Evolutionary conservation across 768 basidiomycete species (phyloP).

Genomic region (Antrodiella citrinella): DNA sequence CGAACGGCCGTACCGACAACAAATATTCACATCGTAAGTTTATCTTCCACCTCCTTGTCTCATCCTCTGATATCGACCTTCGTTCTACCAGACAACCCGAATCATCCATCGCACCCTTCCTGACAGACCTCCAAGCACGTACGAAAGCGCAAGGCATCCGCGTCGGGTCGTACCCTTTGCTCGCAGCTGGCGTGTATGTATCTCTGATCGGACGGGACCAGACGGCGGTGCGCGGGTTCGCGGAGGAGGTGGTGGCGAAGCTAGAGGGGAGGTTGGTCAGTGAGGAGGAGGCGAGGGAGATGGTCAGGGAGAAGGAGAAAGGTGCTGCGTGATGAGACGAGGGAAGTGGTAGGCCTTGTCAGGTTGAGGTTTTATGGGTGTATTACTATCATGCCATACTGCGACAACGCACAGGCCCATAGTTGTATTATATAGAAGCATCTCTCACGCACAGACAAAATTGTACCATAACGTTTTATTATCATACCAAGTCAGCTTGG

Average conservation of each 20-base stretch:
- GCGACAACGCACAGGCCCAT: no score
- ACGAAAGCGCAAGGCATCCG: constrained; percentile 70
- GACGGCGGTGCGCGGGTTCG: constrained; percentile 44
- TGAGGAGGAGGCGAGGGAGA: constrained; percentile 56
- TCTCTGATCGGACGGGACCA: constrained; percentile 44
- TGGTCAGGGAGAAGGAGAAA: constrained; percentile 28
- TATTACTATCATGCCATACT: no score
- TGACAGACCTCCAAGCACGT: constrained; percentile 69
- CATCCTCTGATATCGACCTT: neutral
- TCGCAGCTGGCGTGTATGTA: constrained; percentile 55
- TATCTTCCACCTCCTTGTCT: constrained; percentile 10
- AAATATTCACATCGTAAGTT: constrained; percentile 74
- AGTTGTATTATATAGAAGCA: no score
- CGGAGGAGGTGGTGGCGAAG: constrained; percentile 53
- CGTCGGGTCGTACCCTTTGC: constrained; percentile 70
- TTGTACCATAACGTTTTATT: no score
- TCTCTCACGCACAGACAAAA: no score
- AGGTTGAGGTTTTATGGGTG: no score
- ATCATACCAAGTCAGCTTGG: neutral
- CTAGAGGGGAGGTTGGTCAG: constrained; percentile 50
- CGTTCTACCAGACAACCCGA: constrained; percentile 52
- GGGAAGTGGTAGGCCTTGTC: no score
- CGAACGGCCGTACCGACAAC: constrained; percentile 69
- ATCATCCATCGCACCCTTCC: constrained; percentile 80
- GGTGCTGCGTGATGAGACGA: constrained; percentile 10